These are phyloP conservation scores for Ophiocordyceps camponoti-rufipedis DNA, from an alignment of 2,329 filamentous ascomycete genomes.

Conservation along the genomic window DNA sequence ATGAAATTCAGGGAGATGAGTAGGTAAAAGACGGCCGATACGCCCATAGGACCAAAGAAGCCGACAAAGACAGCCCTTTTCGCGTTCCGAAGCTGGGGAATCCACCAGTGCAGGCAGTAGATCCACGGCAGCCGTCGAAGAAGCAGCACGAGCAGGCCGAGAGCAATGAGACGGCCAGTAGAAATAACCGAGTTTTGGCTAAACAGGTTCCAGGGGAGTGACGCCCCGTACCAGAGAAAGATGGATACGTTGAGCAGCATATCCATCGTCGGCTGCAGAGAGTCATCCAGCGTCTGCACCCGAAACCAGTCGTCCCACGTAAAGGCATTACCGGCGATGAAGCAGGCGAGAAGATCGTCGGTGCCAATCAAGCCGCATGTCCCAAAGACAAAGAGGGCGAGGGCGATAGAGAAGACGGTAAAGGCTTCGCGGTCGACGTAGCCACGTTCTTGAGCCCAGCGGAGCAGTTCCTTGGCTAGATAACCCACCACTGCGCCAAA, in stretches of 20 bases:
- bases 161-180: conserved; percentile 50
- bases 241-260: conserved; percentile 82
- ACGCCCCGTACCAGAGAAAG: conserved; percentile 81
- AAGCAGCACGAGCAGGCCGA: conserved; percentile 61
- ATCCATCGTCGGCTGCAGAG: conserved; percentile 78
- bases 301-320: conserved; percentile 94
- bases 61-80: conserved; percentile 72
- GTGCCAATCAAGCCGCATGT: conserved; percentile 76
- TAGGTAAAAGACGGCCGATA: conserved; percentile 79
- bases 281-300: conserved; percentile 72
- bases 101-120: conserved; percentile 51
- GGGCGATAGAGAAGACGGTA: conserved; percentile 66
- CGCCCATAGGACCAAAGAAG: conserved; percentile 86
- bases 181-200: conserved; percentile 47
- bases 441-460: conserved; percentile 64
- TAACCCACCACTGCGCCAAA: conserved; percentile 68
- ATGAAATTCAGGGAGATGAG: conserved; percentile 68
- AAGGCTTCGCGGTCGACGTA: conserved; percentile 81
- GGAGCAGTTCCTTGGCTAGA: conserved; percentile 63
- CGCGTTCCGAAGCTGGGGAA: conserved; percentile 23
- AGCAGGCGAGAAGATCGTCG: conserved; percentile 81
- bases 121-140: conserved; percentile 64
- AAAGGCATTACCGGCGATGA: conserved; percentile 79
- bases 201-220: conserved; percentile 66
- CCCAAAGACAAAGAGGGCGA: conserved; percentile 73